Base-by-base conservation (phyloP, 305 asterid genomes). In the Rubia occidens region DNA sequence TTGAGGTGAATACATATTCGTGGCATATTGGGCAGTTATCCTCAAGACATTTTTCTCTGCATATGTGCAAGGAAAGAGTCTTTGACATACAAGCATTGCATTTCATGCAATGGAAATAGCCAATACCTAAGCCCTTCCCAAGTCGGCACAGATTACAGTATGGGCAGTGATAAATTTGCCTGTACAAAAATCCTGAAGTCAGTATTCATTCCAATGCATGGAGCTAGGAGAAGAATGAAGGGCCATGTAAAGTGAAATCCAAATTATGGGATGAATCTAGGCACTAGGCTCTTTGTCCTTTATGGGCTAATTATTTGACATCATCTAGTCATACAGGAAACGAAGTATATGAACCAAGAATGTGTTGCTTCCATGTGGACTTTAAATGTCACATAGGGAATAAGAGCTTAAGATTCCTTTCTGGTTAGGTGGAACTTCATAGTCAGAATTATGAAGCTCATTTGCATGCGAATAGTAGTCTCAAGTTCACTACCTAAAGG, bases 21-120 rank as follows among this genome's bases (percentile, higher is more conserved):
- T 86, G 94, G 88, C 96, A 91, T 67, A 91, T 91, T 14, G 97
- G 97, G 72, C 97, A 91, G 82, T 91, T 91, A 49, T 89, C 97
- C 79, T 91, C 95, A 8, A 85, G 72, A 78, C 95, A 87, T 76
- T 87, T 91, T 82, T 89, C 96, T 81, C 95, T 79, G 84, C 96
- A 91, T 65, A 64, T 76, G 71, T 91, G 97, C 78, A 78, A 81
- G 35, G 80, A 73, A 78, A 91, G 96, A 74, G 83, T 62, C 78
- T 76, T 81, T 65, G 89, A 39, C 97, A 91, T 91, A 72, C 97
- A 91, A 54, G 95, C 97, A 82, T 91, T 91, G 95, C 97, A 91
- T 69, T 85, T 87, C 96, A 91, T 91, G 56, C 97, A 91, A 51
- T 91, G 97, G 78, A 91, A 89, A 85, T 85, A 91, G 64, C 82